Evolutionary conservation across 768 basidiomycete genomes (phyloP).

Genomic region (Amanita pallidorosea): DNA sequence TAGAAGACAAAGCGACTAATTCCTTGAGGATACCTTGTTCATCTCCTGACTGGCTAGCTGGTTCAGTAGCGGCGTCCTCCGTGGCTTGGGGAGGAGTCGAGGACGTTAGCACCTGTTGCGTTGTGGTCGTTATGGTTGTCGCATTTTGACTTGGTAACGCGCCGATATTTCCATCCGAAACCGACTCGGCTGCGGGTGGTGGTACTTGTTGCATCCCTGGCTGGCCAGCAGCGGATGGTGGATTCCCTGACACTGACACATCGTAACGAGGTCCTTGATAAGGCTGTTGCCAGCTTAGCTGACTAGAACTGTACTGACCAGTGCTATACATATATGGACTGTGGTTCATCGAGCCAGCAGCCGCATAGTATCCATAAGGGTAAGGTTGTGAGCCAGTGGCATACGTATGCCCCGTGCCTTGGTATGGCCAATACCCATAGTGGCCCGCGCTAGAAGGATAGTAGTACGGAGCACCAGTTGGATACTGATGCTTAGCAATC

Average conservation of each 20-base stretch:
- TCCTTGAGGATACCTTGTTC: slow-evolving; percentile 5
- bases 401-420: not conserved
- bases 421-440: slow-evolving; percentile 29
- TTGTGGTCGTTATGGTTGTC: not conserved
- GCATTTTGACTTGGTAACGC: not conserved
- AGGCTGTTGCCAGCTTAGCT: slow-evolving; percentile 14
- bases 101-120: not conserved
- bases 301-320: slow-evolving; percentile 6
- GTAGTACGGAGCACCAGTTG: slow-evolving; percentile 5
- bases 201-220: not conserved
- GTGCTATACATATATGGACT: slow-evolving; percentile 8
- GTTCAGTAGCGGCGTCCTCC: not conserved
- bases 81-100: not conserved
- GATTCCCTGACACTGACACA: slow-evolving; percentile 3
- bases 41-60: not conserved
- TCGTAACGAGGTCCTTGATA: slow-evolving; percentile 11
- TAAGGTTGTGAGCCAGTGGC: slow-evolving; percentile 15
- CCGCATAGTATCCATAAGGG: slow-evolving; percentile 10
- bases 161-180: not conserved
- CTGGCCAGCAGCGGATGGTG: not conserved
- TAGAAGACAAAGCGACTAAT: slow-evolving; percentile 14
- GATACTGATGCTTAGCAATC: slow-evolving; percentile 10
- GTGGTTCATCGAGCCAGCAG: slow-evolving; percentile 8
- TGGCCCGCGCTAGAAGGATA: slow-evolving; percentile 15
- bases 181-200: not conserved